Evolutionary conservation across 2,329 filamentous ascomycete genomes (phyloP).

Genomic region (Stagonosporopsis chrysanthemi): DNA sequence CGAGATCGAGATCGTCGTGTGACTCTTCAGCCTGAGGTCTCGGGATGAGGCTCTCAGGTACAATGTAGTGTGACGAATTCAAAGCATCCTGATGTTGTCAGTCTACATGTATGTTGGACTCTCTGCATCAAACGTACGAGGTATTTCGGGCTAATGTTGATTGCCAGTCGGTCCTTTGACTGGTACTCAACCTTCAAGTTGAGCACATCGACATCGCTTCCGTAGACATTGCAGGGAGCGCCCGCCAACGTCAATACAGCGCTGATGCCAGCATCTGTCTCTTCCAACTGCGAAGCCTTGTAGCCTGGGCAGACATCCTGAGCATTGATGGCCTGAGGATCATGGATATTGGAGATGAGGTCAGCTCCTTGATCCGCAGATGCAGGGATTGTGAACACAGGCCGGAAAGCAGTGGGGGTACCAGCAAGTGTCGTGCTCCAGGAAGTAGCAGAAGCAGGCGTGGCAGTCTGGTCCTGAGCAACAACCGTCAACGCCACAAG

Average conservation of each 20-base stretch:
- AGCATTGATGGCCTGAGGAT: slow-evolving; percentile 68
- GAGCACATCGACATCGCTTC: slow-evolving; percentile 73
- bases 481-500: slow-evolving; percentile 33
- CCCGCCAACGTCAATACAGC: slow-evolving; percentile 63
- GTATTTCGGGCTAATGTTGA: slow-evolving; percentile 73
- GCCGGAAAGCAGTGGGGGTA: slow-evolving; percentile 41
- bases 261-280: slow-evolving; percentile 57
- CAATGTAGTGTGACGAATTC: slow-evolving; percentile 72
- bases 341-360: slow-evolving; percentile 67
- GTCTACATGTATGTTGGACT: slow-evolving; percentile 13
- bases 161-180: slow-evolving; percentile 68
- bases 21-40: slow-evolving; percentile 58
- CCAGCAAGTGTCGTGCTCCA: slow-evolving; percentile 36
- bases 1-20: slow-evolving; percentile 54
- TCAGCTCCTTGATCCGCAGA: slow-evolving; percentile 44
- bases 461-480: slow-evolving; percentile 27
- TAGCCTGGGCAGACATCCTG: slow-evolving; percentile 70
- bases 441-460: slow-evolving; percentile 26
- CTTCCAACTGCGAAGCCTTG: slow-evolving; percentile 59
- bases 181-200: slow-evolving; percentile 74
- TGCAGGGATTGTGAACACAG: slow-evolving; percentile 49
- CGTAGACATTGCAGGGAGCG: slow-evolving; percentile 74
- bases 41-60: slow-evolving; percentile 69
- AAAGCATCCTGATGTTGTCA: slow-evolving; percentile 51
- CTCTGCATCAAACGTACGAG: slow-evolving; percentile 50